Evolutionary conservation across 2,329 filamentous ascomycete species (phyloP), one percentile per base, ranked within the genome.

Genomic region (Meredithiella fracta): DNA sequence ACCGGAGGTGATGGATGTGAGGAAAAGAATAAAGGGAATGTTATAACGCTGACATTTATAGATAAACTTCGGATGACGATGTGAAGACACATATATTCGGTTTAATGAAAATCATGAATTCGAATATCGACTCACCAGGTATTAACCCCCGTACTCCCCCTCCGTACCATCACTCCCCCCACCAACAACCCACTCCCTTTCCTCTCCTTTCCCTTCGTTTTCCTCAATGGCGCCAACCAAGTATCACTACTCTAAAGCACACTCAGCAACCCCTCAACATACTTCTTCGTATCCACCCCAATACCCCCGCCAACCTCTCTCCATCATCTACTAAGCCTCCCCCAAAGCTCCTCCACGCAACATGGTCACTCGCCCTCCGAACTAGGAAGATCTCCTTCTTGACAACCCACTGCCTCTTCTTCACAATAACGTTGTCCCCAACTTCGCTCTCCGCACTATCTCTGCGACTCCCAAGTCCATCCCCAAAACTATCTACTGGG

Each of bases 261-360:
- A 38, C 75, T 86, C 65, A 89, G 68, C 56, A 90, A 65, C 1
- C 80, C 80, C 65, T 89, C 85, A 3, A 89, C 79, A 66, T 89
- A 89, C 64, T 76, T 77, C 66, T 81, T 76, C 29, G 85, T 86
- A 70, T 90, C 85, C 34, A 89, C 75, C 0, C 85, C 85, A 60
- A 90, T 86, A 0, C 85, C 85, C 63, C 86, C 81, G 78, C 80
- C 60, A 88, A 66, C 56, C 76, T 75, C 20, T 73, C 76, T 1
- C 80, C 62, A n/a, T 63, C 64, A 17, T 64, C 56, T 14, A 53
- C 40, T 22, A 60, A 52, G 20, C 53, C 44, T 3, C 53, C 63
- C 29, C 69, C 62, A 23, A 67, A 66, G 34, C 70, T 67, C 44
- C 69, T 67, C 47, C 68, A 65, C n/a, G 63, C 65, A 22, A 63